Evolutionary conservation across 345 rosid species (phyloP).

Genomic region (Mallotus nudiflorus): DNA sequence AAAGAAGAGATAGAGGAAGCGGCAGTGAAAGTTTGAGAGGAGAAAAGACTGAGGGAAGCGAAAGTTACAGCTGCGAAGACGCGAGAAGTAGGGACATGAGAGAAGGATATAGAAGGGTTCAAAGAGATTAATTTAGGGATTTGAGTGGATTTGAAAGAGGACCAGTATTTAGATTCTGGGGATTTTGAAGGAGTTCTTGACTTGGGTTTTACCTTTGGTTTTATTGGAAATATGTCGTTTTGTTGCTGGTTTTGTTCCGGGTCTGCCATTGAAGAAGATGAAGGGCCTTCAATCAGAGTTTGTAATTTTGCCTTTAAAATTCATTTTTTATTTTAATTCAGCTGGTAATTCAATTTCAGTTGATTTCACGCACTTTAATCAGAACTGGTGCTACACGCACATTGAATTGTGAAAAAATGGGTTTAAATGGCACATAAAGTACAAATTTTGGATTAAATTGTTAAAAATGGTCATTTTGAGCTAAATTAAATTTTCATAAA

Average conservation of each 20-base stretch:
- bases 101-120: conserved; percentile 62
- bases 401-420: too few relatives aligned
- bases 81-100: conserved; percentile 49
- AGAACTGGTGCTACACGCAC: too few relatives aligned
- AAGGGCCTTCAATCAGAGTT: too few relatives aligned
- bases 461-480: too few relatives aligned
- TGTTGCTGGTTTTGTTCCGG: background rate
- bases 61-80: conserved; percentile 75
- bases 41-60: conserved; percentile 60
- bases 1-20: conserved; percentile 55
- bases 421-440: too few relatives aligned
- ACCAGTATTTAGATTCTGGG: conserved; percentile 82
- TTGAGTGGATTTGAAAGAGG: conserved; percentile 74
- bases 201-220: conserved; percentile 67
- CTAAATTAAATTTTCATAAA: too few relatives aligned
- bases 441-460: too few relatives aligned
- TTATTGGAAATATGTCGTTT: conserved; percentile 45
- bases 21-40: conserved; percentile 46
- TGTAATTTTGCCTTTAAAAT: too few relatives aligned
- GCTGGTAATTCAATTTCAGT: too few relatives aligned
- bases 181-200: conserved; percentile 55
- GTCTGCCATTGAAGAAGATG: conserved; percentile 14
- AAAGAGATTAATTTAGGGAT: conserved; percentile 55
- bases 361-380: too few relatives aligned
- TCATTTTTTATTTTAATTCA: too few relatives aligned